Conservation (phyloP, 73 alveolate genomes). For the Diophrys sp. region DNA sequence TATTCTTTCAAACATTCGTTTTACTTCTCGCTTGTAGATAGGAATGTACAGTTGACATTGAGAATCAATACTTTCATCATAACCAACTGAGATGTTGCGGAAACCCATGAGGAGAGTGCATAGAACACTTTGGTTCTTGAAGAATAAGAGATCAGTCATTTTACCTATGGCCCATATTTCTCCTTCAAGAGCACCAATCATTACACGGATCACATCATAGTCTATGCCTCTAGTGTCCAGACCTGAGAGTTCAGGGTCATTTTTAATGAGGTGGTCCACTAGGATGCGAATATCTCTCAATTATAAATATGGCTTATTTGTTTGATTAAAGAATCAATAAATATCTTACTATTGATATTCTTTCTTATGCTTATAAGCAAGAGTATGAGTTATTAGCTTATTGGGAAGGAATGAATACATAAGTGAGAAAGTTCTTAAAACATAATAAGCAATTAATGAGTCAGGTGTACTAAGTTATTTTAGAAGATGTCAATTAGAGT, state of each 20-base stretch:
- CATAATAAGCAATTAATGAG: too few species aligned
- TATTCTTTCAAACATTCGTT: background rate
- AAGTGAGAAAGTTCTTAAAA: too few species aligned
- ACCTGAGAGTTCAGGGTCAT: background rate
- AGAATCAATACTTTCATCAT: background rate
- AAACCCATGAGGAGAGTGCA: slow-evolving; percentile 14
- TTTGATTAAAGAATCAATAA: too few species aligned
- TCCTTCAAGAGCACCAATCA: slow-evolving; percentile 9
- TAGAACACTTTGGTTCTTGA: background rate
- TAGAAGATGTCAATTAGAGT: too few species aligned
- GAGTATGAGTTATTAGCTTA: too few species aligned
- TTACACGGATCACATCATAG: background rate
- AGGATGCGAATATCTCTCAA: too few species aligned
- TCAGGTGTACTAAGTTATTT: too few species aligned
- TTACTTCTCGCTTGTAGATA: background rate
- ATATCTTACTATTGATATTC: too few species aligned
- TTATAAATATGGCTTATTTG: too few species aligned
- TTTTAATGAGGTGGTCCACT: too few species aligned
- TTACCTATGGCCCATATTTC: background rate
- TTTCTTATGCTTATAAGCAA: too few species aligned
- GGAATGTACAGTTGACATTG: background rate
- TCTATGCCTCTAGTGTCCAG: background rate
- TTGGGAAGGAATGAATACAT: too few species aligned
- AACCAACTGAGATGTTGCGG: background rate
- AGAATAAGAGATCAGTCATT: background rate